Evolutionary conservation across 2,329 filamentous ascomycete genomes (phyloP).

Genomic region (Sphaerostilbella broomeana): DNA sequence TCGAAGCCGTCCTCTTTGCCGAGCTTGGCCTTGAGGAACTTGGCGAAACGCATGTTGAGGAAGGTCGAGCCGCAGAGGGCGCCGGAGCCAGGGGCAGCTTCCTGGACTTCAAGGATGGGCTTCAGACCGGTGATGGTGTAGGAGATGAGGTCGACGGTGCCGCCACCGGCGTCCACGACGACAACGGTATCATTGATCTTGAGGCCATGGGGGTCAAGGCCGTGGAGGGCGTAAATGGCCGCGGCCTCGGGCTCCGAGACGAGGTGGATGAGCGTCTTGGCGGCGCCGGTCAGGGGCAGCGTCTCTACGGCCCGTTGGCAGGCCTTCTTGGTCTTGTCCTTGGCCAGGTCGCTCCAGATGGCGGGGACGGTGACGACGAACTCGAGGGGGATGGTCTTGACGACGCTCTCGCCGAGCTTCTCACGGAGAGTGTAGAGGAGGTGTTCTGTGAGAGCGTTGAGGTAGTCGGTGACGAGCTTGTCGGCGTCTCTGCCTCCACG

Average conservation of each 20-base stretch:
- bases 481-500: constrained; percentile 31
- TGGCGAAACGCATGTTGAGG: constrained; percentile 38
- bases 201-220: constrained; percentile 32
- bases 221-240: constrained; percentile 39
- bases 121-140: constrained; percentile 39
- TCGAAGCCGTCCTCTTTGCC: constrained; percentile 34
- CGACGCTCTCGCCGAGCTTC: constrained; percentile 35
- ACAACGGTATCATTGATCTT: constrained; percentile 40
- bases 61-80: constrained; percentile 41
- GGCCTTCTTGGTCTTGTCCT: constrained; percentile 41
- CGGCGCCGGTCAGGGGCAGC: constrained; percentile 15
- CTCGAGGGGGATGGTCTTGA: constrained; percentile 37
- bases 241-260: constrained; percentile 46
- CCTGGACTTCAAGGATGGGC: constrained; percentile 38
- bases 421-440: constrained; percentile 36
- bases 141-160: constrained; percentile 45
- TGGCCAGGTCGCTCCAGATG: constrained; percentile 49
- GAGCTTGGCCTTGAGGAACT: constrained; percentile 34
- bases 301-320: constrained; percentile 31
- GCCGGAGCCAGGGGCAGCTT: constrained; percentile 39
- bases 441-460: constrained; percentile 38
- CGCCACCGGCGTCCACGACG: constrained; percentile 46
- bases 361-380: constrained; percentile 50
- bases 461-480: constrained; percentile 40
- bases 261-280: constrained; percentile 31